Conservation (phyloP, 306 rosid genomes). For the apple (Malus domestica) region ASM211411v1 NC_041800.1:32169733-32170232, state of each 20-base stretch:
- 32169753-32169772: neutral
- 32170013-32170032: slow-evolving; percentile 12
- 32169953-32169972: neutral
- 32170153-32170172: neutral
- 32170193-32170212: no score
- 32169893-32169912: slow-evolving; percentile 67
- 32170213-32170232: neutral
- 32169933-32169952: neutral
- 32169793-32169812: no score
- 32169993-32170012: neutral
- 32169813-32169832: no score
- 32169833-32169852: neutral
- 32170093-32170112: neutral
- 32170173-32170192: neutral
- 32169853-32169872: slow-evolving; percentile 53
- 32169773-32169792: neutral
- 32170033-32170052: slow-evolving; percentile 81
- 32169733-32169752: slow-evolving; percentile 10
- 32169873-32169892: slow-evolving; percentile 83
- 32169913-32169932: slow-evolving; percentile 71
- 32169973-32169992: neutral
- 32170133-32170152: neutral
- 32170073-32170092: slow-evolving; percentile 69
- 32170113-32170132: neutral
- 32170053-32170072: slow-evolving; percentile 89